Percentiles rank a stretch among this genome's conserved stretches.
These are phyloP conservation scores for Saccharomyces kudriavzevii DNA, from an alignment of 805 yeast species.

Conservation along the genomic window DNA sequence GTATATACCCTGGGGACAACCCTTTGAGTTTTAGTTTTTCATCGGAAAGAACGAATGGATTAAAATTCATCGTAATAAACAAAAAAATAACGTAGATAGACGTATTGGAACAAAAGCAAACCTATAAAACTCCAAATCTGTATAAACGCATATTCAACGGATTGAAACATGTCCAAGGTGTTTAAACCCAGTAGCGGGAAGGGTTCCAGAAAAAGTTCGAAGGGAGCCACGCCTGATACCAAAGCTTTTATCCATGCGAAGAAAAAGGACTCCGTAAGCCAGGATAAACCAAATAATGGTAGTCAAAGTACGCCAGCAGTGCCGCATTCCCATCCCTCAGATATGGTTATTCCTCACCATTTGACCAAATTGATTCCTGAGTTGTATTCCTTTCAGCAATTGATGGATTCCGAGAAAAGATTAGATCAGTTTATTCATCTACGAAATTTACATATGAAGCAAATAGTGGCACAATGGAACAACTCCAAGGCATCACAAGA, in stretches of 20 bases:
- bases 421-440: conserved; percentile 67
- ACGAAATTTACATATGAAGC: conserved; percentile 61
- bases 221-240: not conserved
- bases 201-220: not conserved
- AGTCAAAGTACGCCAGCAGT: conserved; percentile 22
- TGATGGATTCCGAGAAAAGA: conserved; percentile 73
- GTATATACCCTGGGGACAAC: not conserved
- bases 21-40: not conserved
- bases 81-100: not conserved
- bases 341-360: conserved; percentile 41
- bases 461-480: conserved; percentile 43
- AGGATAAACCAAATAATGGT: conserved; percentile 1
- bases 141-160: not conserved
- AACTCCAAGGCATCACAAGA: conserved; percentile 31
- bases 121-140: not conserved
- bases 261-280: not conserved
- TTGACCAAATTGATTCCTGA: conserved; percentile 51
- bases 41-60: not conserved
- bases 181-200: not conserved
- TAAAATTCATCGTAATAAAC: not conserved
- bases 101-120: not conserved
- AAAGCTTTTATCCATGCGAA: not conserved
- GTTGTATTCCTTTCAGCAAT: conserved; percentile 59
- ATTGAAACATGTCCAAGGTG: not conserved
- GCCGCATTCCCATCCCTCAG: conserved; percentile 40